Evolutionary conservation across 2,329 filamentous ascomycete species (phyloP).

Genomic region (Phialophora chinensis): DNA sequence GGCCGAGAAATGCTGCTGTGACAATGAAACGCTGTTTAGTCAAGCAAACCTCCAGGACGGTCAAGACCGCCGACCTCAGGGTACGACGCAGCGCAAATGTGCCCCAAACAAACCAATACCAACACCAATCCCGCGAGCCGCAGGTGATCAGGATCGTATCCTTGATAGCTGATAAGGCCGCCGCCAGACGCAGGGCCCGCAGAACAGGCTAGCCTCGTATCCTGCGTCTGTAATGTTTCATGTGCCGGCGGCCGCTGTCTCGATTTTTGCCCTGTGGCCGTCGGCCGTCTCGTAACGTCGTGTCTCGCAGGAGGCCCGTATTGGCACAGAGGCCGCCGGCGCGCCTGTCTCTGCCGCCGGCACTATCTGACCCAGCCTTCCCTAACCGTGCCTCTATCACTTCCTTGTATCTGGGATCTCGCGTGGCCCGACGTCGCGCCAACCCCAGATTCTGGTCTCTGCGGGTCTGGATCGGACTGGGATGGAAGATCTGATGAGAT

Average conservation of each 20-base stretch:
- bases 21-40: slow-evolving; percentile 20
- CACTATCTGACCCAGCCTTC: slow-evolving; percentile 8
- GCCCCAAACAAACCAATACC: not conserved
- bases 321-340: slow-evolving; percentile 14
- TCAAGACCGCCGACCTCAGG: slow-evolving; percentile 1
- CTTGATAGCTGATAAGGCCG: slow-evolving; percentile 27
- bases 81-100: not conserved
- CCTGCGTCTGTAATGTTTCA: slow-evolving; percentile 24
- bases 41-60: slow-evolving; percentile 16
- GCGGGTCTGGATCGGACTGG: slow-evolving; percentile 11
- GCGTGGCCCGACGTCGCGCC: not conserved
- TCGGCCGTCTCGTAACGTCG: slow-evolving; percentile 27
- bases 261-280: slow-evolving; percentile 20
- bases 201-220: slow-evolving; percentile 21
- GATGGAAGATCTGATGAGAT: slow-evolving; percentile 17
- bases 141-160: not conserved
- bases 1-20: not conserved
- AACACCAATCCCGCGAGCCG: not conserved
- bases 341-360: slow-evolving; percentile 9
- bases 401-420: slow-evolving; percentile 5
- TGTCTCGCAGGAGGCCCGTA: not conserved
- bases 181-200: not conserved
- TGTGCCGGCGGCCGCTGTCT: slow-evolving; percentile 3
- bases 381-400: not conserved
- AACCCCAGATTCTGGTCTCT: slow-evolving; percentile 23